phyloP scores from a whole-genome alignment of 129 eudicot genomes.

The Flaveria brownii region DNA sequence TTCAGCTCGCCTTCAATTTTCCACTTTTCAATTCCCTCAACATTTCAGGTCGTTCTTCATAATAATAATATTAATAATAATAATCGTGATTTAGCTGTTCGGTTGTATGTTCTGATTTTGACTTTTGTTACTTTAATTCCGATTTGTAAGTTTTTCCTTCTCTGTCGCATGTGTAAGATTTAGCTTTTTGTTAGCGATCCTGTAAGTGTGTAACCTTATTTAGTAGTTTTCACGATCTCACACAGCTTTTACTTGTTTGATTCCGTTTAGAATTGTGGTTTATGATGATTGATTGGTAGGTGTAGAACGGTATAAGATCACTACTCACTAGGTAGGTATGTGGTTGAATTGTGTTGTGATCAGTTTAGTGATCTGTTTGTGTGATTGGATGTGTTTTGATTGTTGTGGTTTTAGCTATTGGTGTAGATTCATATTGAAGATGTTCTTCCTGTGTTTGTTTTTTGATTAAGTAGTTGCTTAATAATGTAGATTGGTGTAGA shows the following conservation, averaged over 20 bases:
- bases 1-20: neutral
- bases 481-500: slow-evolving; percentile 21
- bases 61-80: neutral
- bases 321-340: neutral
- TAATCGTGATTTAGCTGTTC: neutral
- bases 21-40: slow-evolving; percentile 5
- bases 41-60: neutral
- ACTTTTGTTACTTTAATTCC: slow-evolving; percentile 11
- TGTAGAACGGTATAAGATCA: neutral
- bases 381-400: neutral
- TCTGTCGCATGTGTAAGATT: neutral
- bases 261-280: neutral
- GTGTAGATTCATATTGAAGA: neutral
- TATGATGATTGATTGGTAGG: slow-evolving; percentile 15
- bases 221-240: slow-evolving; percentile 13
- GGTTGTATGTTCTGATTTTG: slow-evolving; percentile 8
- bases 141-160: slow-evolving; percentile 12
- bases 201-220: neutral
- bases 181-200: neutral
- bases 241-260: neutral
- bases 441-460: neutral
- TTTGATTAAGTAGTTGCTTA: neutral
- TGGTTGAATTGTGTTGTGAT: slow-evolving; percentile 4
- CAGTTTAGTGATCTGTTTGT: slow-evolving; percentile 3
- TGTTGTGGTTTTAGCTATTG: neutral